Conservation (phyloP, 164 flowering plant species). For the Chimonanthus praecox region DNA sequence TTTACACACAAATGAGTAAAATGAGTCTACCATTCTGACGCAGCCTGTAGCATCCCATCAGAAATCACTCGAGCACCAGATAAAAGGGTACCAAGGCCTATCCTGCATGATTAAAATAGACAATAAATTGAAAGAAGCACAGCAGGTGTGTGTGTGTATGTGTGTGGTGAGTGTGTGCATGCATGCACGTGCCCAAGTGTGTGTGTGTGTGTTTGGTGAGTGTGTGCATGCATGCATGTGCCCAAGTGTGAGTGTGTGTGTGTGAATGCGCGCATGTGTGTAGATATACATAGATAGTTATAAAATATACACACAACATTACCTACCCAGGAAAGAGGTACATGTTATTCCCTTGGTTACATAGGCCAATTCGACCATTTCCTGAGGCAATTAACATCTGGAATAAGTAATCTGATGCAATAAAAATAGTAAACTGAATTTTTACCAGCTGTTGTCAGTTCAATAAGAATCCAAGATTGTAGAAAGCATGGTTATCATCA, state of each 20-base stretch:
- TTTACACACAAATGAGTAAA: background rate
- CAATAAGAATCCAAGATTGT: background rate
- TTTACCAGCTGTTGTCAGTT: background rate
- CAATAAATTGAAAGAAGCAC: background rate
- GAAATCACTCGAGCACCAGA: constrained; percentile 84
- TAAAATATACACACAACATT: background rate
- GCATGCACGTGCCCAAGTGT: too few relatives aligned
- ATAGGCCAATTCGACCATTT: constrained; percentile 77
- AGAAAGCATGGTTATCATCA: background rate
- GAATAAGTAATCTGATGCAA: background rate
- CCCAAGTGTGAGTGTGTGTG: background rate
- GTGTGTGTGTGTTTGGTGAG: too few relatives aligned
- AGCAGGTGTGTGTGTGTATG: background rate
- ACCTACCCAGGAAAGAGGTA: constrained; percentile 97
- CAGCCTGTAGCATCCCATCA: constrained; percentile 98
- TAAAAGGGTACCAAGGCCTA: constrained; percentile 93
- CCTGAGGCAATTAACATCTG: constrained; percentile 35
- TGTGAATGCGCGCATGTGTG: background rate
- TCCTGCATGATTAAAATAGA: constrained; percentile 41
- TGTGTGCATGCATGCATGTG: too few relatives aligned
- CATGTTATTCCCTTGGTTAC: constrained; percentile 99
- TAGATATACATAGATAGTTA: background rate
- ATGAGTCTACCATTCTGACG: constrained; percentile 74
- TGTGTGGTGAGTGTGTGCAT: background rate
- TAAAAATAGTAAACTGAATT: background rate